Evolutionary conservation across 805 yeast genomes (phyloP).

Genomic region (Candida multigemmis): DNA sequence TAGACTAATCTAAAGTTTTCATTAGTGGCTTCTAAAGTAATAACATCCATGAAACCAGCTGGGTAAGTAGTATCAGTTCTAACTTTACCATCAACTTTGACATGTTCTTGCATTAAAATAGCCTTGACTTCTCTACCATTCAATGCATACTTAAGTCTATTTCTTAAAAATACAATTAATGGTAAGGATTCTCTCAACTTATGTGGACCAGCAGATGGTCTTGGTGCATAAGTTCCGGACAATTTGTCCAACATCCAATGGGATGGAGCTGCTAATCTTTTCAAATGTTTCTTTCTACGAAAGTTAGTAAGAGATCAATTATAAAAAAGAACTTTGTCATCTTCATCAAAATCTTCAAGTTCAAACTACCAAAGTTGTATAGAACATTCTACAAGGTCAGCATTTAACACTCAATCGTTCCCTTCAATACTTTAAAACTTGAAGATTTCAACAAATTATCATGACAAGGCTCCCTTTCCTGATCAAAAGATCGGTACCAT

Average conservation of each 20-base stretch:
- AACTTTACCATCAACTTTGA: conserved; percentile 97
- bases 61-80: conserved; percentile 99
- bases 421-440: conserved; percentile 1
- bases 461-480: conserved; percentile 44
- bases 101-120: conserved; percentile 96
- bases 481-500: conserved; percentile 6
- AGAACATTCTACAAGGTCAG: conserved; percentile 1
- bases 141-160: conserved; percentile 97
- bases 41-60: conserved; percentile 99
- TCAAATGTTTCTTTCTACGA: conserved; percentile 90
- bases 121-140: conserved; percentile 99
- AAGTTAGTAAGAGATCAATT: background rate
- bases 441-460: conserved; percentile 18
- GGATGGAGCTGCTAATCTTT: conserved; percentile 99
- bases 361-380: background rate
- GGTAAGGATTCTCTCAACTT: conserved; percentile 98
- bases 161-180: conserved; percentile 92
- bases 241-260: conserved; percentile 99
- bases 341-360: background rate
- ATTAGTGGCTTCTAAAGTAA: conserved; percentile 94
- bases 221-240: conserved; percentile 99
- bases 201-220: conserved; percentile 99
- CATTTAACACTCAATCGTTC: background rate
- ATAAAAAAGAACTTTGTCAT: conserved; percentile 1
- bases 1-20: conserved; percentile 98